phyloP scores from a whole-genome alignment of 371 early-diverging fungal genomes.

The Mortierella sp. region DNA sequence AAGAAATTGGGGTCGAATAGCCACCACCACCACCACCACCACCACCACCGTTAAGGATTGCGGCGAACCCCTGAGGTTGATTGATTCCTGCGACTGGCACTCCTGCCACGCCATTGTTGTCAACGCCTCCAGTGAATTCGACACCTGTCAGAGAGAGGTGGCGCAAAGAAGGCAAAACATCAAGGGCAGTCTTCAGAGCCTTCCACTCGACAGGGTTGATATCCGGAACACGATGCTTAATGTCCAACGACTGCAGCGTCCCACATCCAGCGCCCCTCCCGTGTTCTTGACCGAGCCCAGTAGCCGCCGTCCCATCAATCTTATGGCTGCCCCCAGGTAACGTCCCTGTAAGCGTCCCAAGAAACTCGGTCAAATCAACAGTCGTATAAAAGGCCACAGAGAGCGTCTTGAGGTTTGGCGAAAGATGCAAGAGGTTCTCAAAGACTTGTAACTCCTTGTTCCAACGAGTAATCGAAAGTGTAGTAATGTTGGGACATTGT shows the following conservation, averaged over 20 bases:
- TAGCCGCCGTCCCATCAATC: background rate
- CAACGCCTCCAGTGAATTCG: conserved; percentile 28
- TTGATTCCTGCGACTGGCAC: background rate
- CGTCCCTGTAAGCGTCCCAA: conserved; percentile 6
- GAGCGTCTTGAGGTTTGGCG: conserved; percentile 23
- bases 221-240: conserved; percentile 41
- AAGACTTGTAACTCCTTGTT: conserved; percentile 26
- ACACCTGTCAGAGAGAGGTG: conserved; percentile 33
- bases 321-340: background rate
- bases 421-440: background rate
- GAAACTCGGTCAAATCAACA: conserved; percentile 33
- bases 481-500: conserved; percentile 37
- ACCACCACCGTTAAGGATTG: background rate
- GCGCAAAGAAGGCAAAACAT: conserved; percentile 19
- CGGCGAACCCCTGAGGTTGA: background rate
- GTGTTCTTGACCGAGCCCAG: background rate
- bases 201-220: conserved; percentile 39
- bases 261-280: conserved; percentile 1
- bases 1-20: background rate
- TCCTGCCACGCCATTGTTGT: background rate
- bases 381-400: conserved; percentile 40
- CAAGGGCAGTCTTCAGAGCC: conserved; percentile 27
- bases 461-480: conserved; percentile 38
- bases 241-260: conserved; percentile 26
- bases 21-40: background rate